Percentiles rank a stretch among this genome's conserved stretches.
phyloP scores from a whole-genome alignment of 805 yeast species.

The Ogataea glucozyma region DNA sequence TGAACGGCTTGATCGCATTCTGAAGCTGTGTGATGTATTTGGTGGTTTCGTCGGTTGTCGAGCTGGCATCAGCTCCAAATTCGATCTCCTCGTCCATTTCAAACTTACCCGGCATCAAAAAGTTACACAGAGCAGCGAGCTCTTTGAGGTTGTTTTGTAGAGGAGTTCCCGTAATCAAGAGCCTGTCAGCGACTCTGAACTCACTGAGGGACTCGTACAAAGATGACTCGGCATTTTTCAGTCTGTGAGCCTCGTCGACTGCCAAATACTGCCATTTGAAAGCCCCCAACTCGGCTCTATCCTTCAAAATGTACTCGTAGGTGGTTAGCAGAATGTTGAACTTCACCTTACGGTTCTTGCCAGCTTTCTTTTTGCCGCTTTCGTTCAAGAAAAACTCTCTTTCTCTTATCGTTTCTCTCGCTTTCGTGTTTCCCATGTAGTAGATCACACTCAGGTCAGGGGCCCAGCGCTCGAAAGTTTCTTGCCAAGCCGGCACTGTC shows the following conservation, averaged over 20 bases:
- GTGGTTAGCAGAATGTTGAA: slow-evolving; percentile 93
- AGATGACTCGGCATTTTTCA: slow-evolving; percentile 92
- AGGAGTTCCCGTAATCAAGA: slow-evolving; percentile 97
- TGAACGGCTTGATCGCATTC: slow-evolving; percentile 83
- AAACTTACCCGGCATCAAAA: slow-evolving; percentile 93
- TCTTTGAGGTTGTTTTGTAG: slow-evolving; percentile 94
- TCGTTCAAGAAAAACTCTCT: slow-evolving; percentile 90
- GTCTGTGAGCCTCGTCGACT: slow-evolving; percentile 97
- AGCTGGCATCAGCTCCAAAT: too few relatives aligned
- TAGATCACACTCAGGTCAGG: slow-evolving; percentile 93
- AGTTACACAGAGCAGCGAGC: slow-evolving; percentile 90
- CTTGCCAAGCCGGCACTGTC: slow-evolving; percentile 99
- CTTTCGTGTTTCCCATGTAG: slow-evolving; percentile 87
- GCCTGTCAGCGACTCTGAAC: slow-evolving; percentile 79
- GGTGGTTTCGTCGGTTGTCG: too few relatives aligned
- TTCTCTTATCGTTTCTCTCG: slow-evolving; percentile 80
- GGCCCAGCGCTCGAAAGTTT: slow-evolving; percentile 96
- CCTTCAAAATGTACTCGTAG: slow-evolving; percentile 93
- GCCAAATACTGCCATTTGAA: slow-evolving; percentile 96
- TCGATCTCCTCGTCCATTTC: slow-evolving; percentile 92
- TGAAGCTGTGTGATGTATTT: slow-evolving; percentile 89
- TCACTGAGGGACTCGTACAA: slow-evolving; percentile 83
- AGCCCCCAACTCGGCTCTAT: slow-evolving; percentile 73
- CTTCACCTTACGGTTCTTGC: slow-evolving; percentile 66
- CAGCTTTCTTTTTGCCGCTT: too few relatives aligned